These are phyloP conservation scores for Tetracladium marchalianum DNA, from an alignment of 495 filamentous ascomycete species.

Conservation along the genomic window DNA sequence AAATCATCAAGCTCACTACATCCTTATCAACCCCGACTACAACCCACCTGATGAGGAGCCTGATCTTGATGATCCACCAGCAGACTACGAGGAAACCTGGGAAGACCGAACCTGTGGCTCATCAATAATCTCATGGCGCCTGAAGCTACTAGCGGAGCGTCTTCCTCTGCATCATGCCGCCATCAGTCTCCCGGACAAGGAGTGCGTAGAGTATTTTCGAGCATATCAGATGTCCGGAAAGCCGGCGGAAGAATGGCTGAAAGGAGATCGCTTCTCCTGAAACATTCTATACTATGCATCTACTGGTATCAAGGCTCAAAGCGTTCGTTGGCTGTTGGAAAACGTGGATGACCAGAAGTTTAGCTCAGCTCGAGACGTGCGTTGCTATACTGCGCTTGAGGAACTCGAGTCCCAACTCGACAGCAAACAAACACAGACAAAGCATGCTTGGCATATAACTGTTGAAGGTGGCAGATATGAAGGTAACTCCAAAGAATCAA, in stretches of 20 bases:
- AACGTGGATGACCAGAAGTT: neutral
- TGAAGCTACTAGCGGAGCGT: neutral
- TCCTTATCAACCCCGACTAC: conserved; percentile 3
- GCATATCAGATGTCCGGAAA: neutral
- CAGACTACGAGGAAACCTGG: conserved; percentile 21
- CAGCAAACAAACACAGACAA: neutral
- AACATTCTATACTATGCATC: conserved; percentile 6
- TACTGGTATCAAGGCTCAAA: neutral
- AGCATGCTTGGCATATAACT: conserved; percentile 15
- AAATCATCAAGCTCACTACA: conserved; percentile 3
- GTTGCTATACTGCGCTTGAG: conserved; percentile 7
- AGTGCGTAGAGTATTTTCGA: conserved; percentile 5
- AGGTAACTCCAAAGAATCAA: conserved; percentile 19
- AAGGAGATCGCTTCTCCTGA: neutral
- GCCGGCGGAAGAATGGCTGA: neutral
- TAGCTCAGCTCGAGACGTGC: neutral
- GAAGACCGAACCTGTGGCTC: conserved; percentile 11
- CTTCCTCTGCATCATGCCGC: conserved; percentile 5
- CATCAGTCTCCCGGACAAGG: conserved; percentile 3
- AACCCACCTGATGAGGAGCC: conserved; percentile 1
- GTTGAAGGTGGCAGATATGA: conserved; percentile 20
- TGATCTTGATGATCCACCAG: conserved; percentile 20
- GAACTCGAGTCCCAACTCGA: conserved; percentile 4
- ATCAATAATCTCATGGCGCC: neutral
- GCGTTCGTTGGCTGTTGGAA: conserved; percentile 4